Conservation (phyloP, 768 basidiomycete genomes). For the Saitozyma podzolica region DNA sequence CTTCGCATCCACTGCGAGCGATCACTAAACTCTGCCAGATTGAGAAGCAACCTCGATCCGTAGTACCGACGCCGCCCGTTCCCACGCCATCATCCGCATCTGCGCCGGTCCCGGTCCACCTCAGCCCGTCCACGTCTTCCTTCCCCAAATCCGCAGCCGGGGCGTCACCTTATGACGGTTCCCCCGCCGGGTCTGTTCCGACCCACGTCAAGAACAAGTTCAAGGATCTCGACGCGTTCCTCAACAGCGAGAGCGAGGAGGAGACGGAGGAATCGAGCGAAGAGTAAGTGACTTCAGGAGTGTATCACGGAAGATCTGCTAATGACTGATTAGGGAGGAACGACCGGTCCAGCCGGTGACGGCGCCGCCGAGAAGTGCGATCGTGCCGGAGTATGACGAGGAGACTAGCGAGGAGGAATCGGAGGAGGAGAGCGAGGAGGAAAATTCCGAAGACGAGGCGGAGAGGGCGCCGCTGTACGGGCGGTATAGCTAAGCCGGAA, state of each 20-base stretch:
- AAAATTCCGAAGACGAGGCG: background rate
- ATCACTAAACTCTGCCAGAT: background rate
- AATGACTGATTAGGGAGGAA: conserved; percentile 1
- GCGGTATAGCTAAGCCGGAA: too few species aligned
- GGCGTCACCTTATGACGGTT: background rate
- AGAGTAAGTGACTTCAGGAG: conserved; percentile 13
- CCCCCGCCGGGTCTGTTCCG: conserved; percentile 21
- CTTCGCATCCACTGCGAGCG: background rate
- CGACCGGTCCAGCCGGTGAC: background rate
- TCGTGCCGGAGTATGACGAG: conserved; percentile 45
- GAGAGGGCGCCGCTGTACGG: background rate
- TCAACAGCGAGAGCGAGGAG: conserved; percentile 38
- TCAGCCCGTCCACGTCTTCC: conserved; percentile 7
- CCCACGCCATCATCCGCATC: too few species aligned
- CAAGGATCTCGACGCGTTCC: conserved; percentile 48
- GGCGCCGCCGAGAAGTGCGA: conserved; percentile 39
- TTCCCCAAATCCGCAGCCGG: background rate
- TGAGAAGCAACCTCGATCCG: too few species aligned
- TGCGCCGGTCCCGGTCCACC: conserved; percentile 7
- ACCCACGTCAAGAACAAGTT: conserved; percentile 33
- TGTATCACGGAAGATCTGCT: background rate
- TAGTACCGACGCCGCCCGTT: too few species aligned
- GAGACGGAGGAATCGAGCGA: conserved; percentile 26
- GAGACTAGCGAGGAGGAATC: conserved; percentile 8
- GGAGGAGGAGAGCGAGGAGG: conserved; percentile 2